Percentiles rank a stretch among this genome's conserved stretches.
Conservation (phyloP, 2,329 filamentous ascomycete genomes). For the Fusarium longipes region DNA sequence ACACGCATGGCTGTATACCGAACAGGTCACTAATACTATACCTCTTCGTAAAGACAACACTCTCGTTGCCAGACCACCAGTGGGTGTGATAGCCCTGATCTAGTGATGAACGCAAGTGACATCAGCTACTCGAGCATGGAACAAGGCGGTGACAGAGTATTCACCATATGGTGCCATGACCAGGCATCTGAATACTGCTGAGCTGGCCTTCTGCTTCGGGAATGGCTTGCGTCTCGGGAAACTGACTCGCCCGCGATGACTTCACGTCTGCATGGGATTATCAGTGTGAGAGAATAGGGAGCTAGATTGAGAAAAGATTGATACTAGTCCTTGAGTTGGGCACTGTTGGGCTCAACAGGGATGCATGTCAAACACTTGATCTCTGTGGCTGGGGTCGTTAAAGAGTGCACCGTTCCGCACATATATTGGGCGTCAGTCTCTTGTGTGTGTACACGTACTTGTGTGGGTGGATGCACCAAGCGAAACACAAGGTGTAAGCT, state of each 20-base stretch:
- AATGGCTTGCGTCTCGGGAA: conserved; percentile 46
- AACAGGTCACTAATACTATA: conserved; percentile 9
- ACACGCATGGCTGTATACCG: conserved; percentile 3
- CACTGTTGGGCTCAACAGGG: conserved; percentile 44
- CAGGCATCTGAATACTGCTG: conserved; percentile 42
- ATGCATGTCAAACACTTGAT: conserved; percentile 34
- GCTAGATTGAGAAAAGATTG: conserved; percentile 7
- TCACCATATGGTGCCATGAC: conserved; percentile 38
- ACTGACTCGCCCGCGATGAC: conserved; percentile 45
- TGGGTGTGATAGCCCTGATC: conserved; percentile 17
- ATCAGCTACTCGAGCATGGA: conserved; percentile 25
- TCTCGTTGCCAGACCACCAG: conserved; percentile 18
- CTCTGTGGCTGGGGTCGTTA: conserved; percentile 36
- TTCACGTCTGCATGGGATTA: conserved; percentile 46
- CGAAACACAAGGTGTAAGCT: conserved; percentile 35
- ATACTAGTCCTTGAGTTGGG: conserved; percentile 35
- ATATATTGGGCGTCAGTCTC: conserved; percentile 33
- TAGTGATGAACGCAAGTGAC: conserved; percentile 26
- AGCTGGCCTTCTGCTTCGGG: conserved; percentile 51
- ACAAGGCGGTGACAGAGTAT: conserved; percentile 36
- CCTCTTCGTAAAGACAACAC: conserved; percentile 18
- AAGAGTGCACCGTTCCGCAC: conserved; percentile 34
- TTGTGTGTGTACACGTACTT: conserved; percentile 18
- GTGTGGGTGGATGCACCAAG: conserved; percentile 36
- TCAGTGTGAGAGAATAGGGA: conserved; percentile 30